Base-by-base conservation (phyloP, 2,329 filamentous ascomycete genomes). In the Cadophora sp. region DNA sequence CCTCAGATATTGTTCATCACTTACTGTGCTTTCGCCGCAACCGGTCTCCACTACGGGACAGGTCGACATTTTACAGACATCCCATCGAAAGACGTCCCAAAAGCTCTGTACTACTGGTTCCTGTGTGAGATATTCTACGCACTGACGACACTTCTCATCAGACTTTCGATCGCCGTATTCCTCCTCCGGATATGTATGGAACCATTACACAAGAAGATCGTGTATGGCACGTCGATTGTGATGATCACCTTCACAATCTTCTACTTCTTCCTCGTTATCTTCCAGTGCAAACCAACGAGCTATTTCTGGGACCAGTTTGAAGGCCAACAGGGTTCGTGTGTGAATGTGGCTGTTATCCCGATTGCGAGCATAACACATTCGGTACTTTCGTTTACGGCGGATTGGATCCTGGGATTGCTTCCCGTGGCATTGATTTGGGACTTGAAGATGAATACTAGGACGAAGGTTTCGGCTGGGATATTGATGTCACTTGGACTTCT, bases 401-500 rank as follows among this genome's bases (percentile, higher is more conserved):
- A 87, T 73, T 82, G 85, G 56, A 83, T 82, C 2, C 74, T 87
- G 16, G 80, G 82, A n/a, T 79, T 87, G 56, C 74, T 87, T 3
- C 85, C 85, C 0, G 80, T 84, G 9, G 83, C 84, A 67, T 78
- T 90, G 3, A 80, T 89, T 1, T 84, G 81, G 78, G 80, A 82
- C 30, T 74, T 89, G 33, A 82, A 87, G 64, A 87, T 89, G 82
- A 82, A 82, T 55, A 71, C 69, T 8, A 80, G 79, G 64, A 83
- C 82, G 2, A 89, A 88, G 72, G 39, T 81, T 7, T 81, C 85
- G 1, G 78, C 89, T 24, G 82, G 83, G 11, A 79, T 80, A 6
- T 81, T 89, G 53, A 77, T 90, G 59, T 81, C 81, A 7, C 82
- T 89, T 78, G 89, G 86, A 33, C 86, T 86, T 71, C 73, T 83